Percentiles rank a stretch among this genome's conserved stretches.
Evolutionary conservation across 2,329 filamentous ascomycete species (phyloP).

Genomic region (Kalmusia sp.): DNA sequence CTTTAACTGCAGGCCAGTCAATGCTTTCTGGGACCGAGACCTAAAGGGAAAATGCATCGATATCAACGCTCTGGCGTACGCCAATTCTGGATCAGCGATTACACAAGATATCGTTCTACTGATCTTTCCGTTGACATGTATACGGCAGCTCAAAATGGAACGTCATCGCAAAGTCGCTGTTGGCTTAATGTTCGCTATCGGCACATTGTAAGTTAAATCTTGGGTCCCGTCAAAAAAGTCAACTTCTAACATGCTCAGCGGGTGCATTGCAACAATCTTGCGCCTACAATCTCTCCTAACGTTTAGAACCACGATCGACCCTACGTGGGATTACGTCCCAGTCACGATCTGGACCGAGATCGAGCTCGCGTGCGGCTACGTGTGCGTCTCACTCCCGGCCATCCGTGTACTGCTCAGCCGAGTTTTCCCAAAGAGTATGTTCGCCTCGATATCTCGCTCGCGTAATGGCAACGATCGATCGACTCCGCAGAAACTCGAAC

Average conservation of each 20-base stretch:
- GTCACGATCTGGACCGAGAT: slow-evolving; percentile 30
- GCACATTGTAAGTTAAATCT: slow-evolving; percentile 14
- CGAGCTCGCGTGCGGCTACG: slow-evolving; percentile 22
- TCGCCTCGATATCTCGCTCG: slow-evolving; percentile 7
- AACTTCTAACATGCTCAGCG: neutral
- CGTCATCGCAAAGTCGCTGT: slow-evolving; percentile 24
- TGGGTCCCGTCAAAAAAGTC: no score
- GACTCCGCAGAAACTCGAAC: neutral
- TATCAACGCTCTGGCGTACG: slow-evolving; percentile 26
- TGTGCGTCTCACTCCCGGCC: slow-evolving; percentile 22
- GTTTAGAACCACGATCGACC: slow-evolving; percentile 28
- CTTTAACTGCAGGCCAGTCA: slow-evolving; percentile 27
- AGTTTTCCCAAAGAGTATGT: slow-evolving; percentile 8
- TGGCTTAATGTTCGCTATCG: slow-evolving; percentile 31
- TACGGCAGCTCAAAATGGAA: slow-evolving; percentile 27
- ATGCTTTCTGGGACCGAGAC: slow-evolving; percentile 31
- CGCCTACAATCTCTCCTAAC: slow-evolving; percentile 26
- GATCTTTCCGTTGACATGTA: slow-evolving; percentile 24
- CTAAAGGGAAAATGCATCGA: slow-evolving; percentile 30
- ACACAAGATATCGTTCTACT: slow-evolving; percentile 31
- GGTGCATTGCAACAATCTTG: slow-evolving; percentile 28
- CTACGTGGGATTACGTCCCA: slow-evolving; percentile 31
- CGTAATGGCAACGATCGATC: neutral
- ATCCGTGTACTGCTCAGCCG: slow-evolving; percentile 24
- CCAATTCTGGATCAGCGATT: slow-evolving; percentile 26